Base-by-base conservation (phyloP, 169 alveolate genomes). In the Toxoplasma gondii region DNA sequence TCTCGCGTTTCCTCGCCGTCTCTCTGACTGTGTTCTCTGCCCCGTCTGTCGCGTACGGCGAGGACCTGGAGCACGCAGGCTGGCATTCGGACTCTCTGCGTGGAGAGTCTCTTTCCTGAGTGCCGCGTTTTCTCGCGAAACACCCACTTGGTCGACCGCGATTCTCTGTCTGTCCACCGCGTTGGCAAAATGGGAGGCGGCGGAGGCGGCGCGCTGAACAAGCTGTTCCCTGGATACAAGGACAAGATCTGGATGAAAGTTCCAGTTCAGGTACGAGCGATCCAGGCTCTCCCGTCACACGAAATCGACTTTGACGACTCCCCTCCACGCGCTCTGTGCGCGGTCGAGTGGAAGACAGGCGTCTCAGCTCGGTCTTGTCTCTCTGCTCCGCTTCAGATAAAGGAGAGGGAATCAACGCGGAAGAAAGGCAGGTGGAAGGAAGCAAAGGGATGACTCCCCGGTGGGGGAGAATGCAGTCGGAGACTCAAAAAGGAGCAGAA, bases 181-280 rank as follows among this genome's bases (percentile, higher is more conserved):
- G 43, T 12, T n/a, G 41, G 4, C 91, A 91, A n/a, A 43, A 83
- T 67, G 94, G 92, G 91, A 64, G 95, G 91, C 95, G 98, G 97
- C 45, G 98, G 98, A 31, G 98, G 98, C 88, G 98, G 98, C 92
- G 98, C 98, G 24, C 80, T 97, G 88, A 96, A 97, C 92, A 97
- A 97, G 93, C 96, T 97, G 80, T 97, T 97, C 92, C 98, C 98
- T 9, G 98, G 98, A 83, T 97, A 97, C 94, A 96, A 97, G 94
- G 98, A 97, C 93, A 97, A 97, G 94, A 86, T 97, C 88, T 97
- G 98, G 98, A 86, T 95, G 93, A 97, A 96, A 93, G 96, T 97
- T 87, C 98, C 98, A 34, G 93, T 95, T 39, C 94, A 95, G 83
- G 98, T 97, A 96, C 92, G 97, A 44, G 87, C 74, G 31, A 31